Base-by-base conservation (phyloP, 2,329 filamentous ascomycete genomes). In the Dactylonectria macrodidyma region DNA sequence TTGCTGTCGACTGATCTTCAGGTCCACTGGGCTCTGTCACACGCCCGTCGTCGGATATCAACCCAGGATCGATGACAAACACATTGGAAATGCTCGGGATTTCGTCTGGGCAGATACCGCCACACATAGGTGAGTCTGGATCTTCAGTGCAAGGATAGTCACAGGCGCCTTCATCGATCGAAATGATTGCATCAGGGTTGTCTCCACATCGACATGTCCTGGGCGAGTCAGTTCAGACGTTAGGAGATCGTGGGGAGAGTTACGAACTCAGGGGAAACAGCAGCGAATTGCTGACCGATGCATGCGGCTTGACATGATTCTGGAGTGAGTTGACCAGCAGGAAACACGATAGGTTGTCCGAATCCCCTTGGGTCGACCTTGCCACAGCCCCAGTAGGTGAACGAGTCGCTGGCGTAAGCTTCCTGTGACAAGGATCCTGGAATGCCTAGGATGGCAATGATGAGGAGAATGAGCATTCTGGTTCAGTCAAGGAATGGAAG, bases 151-250 rank as follows among this genome's bases (percentile, higher is more conserved):
- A 82, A 1, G 75, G 67, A 56, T 77, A 67, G 60, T 81, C 76
- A 67, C 80, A 82, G 19, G 70, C 69, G 33, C 59, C 68, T 55
- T 81, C 78, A 22, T 79, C 73, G 41, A 76, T 59, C 8, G 72
- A 47, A 11, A 68, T 74, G 60, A 81, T 71, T 2, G 74, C 78
- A 2, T 72, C 71, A 24, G 65, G 44, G 65, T 82, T 74, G 57
- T 82, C 75, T 58, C 80, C 80, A 57, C 80, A 82, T 55, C 76
- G 80, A 22, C 80, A 82, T 14, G 75, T 76, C 66, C 80, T 82
- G 41, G 2, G 7, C 7, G 10, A 50, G 67, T 75, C 69, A 75
- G 60, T 24, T 9, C 10, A n/a, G 11, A 11, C 10, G 2, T 3
- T 5, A 14, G 3, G 3, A 3, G 4, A 9, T 26, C 2, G 1